Evolutionary conservation across 176 grass and related monocot species (phyloP).

Genomic region (Alloteropsis semialata): DNA sequence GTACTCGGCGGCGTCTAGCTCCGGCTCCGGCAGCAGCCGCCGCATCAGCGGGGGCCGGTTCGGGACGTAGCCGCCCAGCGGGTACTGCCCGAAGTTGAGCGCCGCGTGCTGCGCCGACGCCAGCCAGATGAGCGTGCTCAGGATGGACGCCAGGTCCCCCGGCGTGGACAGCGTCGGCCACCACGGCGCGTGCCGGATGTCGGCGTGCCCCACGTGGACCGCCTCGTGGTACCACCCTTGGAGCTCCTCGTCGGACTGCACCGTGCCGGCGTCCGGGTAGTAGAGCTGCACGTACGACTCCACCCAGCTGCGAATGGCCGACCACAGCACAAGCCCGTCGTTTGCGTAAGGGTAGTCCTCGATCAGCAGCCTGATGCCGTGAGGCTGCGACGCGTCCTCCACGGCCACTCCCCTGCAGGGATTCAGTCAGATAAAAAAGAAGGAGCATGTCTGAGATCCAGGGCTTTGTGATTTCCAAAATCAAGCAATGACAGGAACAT

Average conservation of each 20-base stretch:
- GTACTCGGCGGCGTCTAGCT: conserved; percentile 62
- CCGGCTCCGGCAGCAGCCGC: conserved; percentile 80
- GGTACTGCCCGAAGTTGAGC: conserved; percentile 98
- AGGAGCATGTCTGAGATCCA: not conserved
- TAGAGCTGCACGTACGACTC: conserved; percentile 86
- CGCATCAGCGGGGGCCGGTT: conserved; percentile 95
- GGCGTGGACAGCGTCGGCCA: conserved; percentile 78
- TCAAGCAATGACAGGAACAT: too few relatives aligned
- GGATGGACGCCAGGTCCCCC: conserved; percentile 58
- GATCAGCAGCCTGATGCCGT: conserved; percentile 80
- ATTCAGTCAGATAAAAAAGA: too few relatives aligned
- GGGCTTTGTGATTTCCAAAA: not conserved
- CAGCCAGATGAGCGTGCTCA: conserved; percentile 89
- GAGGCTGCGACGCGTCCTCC: conserved; percentile 65
- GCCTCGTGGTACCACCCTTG: conserved; percentile 86
- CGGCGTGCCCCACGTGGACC: conserved; percentile 79
- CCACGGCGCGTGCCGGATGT: conserved; percentile 62
- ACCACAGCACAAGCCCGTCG: conserved; percentile 92
- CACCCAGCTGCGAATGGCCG: conserved; percentile 68
- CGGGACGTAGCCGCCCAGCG: conserved; percentile 89
- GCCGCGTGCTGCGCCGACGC: conserved; percentile 96
- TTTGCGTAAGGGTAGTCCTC: conserved; percentile 93
- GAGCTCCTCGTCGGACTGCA: conserved; percentile 75
- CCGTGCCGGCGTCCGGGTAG: conserved; percentile 64
- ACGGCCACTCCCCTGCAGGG: conserved; percentile 82